phyloP scores from a whole-genome alignment of 148 eudicot genomes.

The Cornus controversa region DNA sequence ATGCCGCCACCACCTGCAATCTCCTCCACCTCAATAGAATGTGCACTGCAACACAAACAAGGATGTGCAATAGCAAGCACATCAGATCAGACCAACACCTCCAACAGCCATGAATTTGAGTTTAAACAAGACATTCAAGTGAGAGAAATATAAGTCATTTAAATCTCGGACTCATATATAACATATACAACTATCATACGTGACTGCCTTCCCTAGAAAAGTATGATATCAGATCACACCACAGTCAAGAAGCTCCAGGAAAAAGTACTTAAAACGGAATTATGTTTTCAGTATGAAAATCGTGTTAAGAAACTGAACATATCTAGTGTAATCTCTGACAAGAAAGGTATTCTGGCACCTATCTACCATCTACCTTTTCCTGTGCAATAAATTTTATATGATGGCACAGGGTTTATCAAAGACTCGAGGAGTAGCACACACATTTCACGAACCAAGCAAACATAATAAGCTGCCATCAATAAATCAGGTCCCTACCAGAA shows the following conservation, averaged over 20 bases:
- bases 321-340: background rate
- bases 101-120: no score
- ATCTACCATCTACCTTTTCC: background rate
- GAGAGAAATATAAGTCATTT: no score
- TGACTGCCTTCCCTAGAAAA: no score
- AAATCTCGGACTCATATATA: no score
- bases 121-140: no score
- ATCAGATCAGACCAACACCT: background rate
- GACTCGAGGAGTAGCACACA: background rate
- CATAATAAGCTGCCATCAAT: background rate
- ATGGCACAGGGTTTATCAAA: background rate
- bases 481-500: background rate
- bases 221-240: no score
- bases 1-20: slow-evolving; percentile 34
- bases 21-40: slow-evolving; percentile 74
- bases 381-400: background rate
- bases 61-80: background rate
- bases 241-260: no score
- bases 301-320: background rate
- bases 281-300: no score
- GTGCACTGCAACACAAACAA: slow-evolving; percentile 47
- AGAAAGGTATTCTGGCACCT: background rate
- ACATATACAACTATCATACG: no score
- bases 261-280: no score
- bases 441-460: background rate